phyloP scores from a whole-genome alignment of 306 rosid species.

The Quercus rubra region DNA sequence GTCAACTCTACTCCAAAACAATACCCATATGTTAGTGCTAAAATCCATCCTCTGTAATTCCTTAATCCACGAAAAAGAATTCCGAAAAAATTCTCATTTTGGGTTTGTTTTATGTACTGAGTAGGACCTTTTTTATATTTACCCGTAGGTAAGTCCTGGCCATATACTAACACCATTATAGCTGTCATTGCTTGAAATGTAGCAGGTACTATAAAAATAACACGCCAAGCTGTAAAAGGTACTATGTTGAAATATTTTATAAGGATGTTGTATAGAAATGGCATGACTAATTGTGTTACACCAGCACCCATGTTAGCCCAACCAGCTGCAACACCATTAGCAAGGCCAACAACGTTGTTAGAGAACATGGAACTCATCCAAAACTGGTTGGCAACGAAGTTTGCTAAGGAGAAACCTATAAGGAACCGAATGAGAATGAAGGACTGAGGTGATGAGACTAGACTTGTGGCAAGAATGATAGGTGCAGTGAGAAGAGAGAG shows the following conservation, averaged over 20 bases:
- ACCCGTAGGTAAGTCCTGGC: conserved; percentile 43
- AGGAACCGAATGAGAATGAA: conserved; percentile 51
- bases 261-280: conserved; percentile 33
- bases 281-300: conserved; percentile 55
- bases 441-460: conserved; percentile 30
- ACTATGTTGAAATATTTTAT: conserved; percentile 24
- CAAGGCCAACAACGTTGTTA: conserved; percentile 40
- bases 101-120: not conserved
- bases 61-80: conserved; percentile 26
- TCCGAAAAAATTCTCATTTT: not conserved
- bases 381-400: conserved; percentile 58
- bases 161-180: conserved; percentile 30
- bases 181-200: conserved; percentile 39
- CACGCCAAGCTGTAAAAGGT: conserved; percentile 51
- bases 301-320: conserved; percentile 65
- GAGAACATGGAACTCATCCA: conserved; percentile 74
- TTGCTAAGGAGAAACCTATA: conserved; percentile 49
- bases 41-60: conserved; percentile 59
- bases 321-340: conserved; percentile 61
- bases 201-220: conserved; percentile 39
- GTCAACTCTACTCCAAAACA: conserved; percentile 58
- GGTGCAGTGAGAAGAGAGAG: conserved; percentile 63
- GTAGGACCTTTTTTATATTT: not conserved
- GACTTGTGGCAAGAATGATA: conserved; percentile 33
- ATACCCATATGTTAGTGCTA: conserved; percentile 39